These are phyloP conservation scores for Venturia aucupariae DNA, from an alignment of 2,329 filamentous ascomycete species.

Conservation along the genomic window DNA sequence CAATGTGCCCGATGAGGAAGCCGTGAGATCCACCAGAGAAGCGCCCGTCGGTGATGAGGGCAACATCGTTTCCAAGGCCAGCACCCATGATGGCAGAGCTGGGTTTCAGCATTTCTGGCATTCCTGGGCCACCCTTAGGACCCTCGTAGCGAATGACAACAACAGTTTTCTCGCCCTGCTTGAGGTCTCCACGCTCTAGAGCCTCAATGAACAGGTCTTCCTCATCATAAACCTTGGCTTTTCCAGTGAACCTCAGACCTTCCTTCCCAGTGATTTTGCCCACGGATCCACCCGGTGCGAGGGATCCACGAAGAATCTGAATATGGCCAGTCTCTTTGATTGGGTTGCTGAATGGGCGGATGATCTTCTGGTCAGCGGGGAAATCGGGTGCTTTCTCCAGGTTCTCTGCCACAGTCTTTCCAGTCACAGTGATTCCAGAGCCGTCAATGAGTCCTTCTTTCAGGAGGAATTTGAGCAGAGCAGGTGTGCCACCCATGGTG, in stretches of 20 bases:
- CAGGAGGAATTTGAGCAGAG: conserved; percentile 41
- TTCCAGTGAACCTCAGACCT: conserved; percentile 57
- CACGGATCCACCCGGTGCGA: conserved; percentile 61
- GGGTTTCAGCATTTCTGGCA: conserved; percentile 69
- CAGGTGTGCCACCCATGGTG: conserved; percentile 41
- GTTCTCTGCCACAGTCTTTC: conserved; percentile 41
- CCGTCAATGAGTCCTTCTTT: conserved; percentile 41
- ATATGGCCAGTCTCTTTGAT: conserved; percentile 65
- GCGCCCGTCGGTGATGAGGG: conserved; percentile 63
- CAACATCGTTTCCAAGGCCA: conserved; percentile 62
- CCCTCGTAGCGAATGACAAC: conserved; percentile 69
- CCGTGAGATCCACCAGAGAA: conserved; percentile 78
- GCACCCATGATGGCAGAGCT: conserved; percentile 65
- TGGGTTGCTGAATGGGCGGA: conserved; percentile 57
- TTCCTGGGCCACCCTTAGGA: conserved; percentile 63
- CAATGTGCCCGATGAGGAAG: conserved; percentile 80
- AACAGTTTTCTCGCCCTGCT: conserved; percentile 67
- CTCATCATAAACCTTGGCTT: conserved; percentile 60
- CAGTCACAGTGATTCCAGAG: conserved; percentile 40
- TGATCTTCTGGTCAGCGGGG: conserved; percentile 60
- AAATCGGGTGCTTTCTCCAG: conserved; percentile 51
- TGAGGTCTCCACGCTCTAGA: conserved; percentile 58
- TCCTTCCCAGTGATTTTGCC: conserved; percentile 74
- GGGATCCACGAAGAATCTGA: conserved; percentile 60
- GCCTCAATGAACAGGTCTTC: conserved; percentile 61